These are phyloP conservation scores for Fomitopsis serialis DNA, from an alignment of 768 basidiomycete species.

Conservation along the genomic window DNA sequence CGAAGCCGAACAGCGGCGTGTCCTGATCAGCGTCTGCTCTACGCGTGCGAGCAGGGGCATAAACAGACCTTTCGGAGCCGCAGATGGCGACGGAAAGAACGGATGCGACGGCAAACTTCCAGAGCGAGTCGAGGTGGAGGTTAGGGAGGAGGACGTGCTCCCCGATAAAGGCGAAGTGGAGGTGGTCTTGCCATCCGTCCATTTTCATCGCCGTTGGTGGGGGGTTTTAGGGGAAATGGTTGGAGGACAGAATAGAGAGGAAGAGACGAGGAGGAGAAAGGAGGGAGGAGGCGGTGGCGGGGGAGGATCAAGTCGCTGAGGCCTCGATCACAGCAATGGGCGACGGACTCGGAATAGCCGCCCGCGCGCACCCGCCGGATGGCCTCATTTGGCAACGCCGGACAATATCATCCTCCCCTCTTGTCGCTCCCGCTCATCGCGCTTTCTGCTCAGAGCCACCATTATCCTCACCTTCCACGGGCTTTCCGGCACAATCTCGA, in stretches of 20 bases:
- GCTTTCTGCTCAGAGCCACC: too few relatives aligned
- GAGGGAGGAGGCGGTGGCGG: background rate
- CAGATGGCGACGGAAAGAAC: conserved; percentile 45
- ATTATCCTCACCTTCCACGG: too few relatives aligned
- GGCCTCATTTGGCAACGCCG: too few relatives aligned
- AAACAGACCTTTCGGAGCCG: conserved; percentile 47
- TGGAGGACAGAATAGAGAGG: background rate
- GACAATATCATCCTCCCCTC: too few relatives aligned
- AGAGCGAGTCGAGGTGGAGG: conserved; percentile 41
- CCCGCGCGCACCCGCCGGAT: too few relatives aligned
- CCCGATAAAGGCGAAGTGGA: conserved; percentile 37
- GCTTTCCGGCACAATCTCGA: too few relatives aligned
- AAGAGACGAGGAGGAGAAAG: background rate
- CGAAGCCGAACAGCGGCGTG: background rate
- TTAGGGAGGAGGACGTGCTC: conserved; percentile 40
- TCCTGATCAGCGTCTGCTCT: background rate
- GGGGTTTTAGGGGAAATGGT: background rate
- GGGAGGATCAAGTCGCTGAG: too few relatives aligned
- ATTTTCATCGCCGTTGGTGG: conserved; percentile 20
- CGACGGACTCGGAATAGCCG: too few relatives aligned
- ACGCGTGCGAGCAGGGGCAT: background rate
- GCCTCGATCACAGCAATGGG: too few relatives aligned
- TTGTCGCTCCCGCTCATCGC: too few relatives aligned
- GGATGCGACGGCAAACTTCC: conserved; percentile 42
- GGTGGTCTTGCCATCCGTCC: conserved; percentile 44